Evolutionary conservation across 441 rosid genomes (phyloP).

Genomic region (Populus hybrid): DNA sequence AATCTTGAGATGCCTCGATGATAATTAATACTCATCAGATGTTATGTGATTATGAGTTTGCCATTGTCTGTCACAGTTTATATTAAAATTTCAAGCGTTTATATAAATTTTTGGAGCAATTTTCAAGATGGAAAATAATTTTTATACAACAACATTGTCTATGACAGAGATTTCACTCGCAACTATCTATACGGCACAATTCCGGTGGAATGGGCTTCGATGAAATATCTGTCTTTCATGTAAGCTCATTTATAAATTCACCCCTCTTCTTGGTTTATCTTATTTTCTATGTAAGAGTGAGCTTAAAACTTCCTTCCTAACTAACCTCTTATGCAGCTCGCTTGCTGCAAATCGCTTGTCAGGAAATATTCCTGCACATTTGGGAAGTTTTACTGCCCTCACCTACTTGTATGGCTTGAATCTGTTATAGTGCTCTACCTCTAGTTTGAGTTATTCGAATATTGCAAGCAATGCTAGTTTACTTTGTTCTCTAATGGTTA

Average conservation of each 20-base stretch:
- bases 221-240: background rate
- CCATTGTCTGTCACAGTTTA: background rate
- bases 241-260: background rate
- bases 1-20: no score
- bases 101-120: no score
- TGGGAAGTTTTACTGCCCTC: no score
- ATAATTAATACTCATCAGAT: no score
- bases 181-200: background rate
- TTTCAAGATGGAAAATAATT: background rate
- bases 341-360: conserved; percentile 9
- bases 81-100: no score
- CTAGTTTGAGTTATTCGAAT: no score
- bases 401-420: no score
- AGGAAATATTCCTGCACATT: background rate
- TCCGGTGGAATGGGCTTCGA: background rate
- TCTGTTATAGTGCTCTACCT: no score
- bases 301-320: background rate
- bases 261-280: background rate
- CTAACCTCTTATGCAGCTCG: conserved; percentile 3
- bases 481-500: no score
- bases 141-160: background rate
- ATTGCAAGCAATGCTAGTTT: no score
- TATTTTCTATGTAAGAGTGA: no score
- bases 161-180: background rate
- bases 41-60: background rate